Base-by-base conservation (phyloP, 1,284 basidiomycete genomes). In the Vanrija humicola region DNA sequence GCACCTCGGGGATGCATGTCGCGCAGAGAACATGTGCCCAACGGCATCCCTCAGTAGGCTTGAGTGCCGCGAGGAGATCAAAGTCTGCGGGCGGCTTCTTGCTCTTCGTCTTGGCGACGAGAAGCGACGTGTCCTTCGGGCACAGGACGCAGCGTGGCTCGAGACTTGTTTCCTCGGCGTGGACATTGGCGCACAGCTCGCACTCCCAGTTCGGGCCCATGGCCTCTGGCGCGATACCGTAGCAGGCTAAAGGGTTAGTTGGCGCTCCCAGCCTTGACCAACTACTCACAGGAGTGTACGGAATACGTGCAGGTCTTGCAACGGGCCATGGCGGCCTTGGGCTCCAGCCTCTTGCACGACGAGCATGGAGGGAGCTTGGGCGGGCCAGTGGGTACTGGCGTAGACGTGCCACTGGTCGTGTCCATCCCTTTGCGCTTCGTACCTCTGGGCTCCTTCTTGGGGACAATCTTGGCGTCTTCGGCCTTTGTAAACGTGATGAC, bases 1-100 rank as follows among this genome's bases (percentile, higher is more conserved):
- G 80, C 7, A 94, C 79, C 67, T 96, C 93, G 4, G 88, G 87
- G 29, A 86, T 84, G 77, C 92, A 98, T 1, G 89, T 83, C 1
- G 93, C 84, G 77, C 95, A 98, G 1, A 97, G 74, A 19, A 93
- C 80, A 71, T 98, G 95, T 1, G 86, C 86, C 90, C 92, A 97
- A 59, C 90, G 89, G 74, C 89, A 87, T 25, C 90, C 88, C 77
- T 98, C 95, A 0, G 94, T 97, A 5, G 90, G 90, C 73, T 97
- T 97, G 70, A 89, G 86, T 4, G 86, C 88, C 42, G 90, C 86
- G 39, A 97, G 79, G 64, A 87, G 86, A 15, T 84, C 83, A 53
- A 77, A 76, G 64, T 89, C 86, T n/a, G 78, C 73, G 29, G 67
- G 82, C 62, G 67, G 80, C 28, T 62, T 65, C 43, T 78, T 72